These are phyloP conservation scores for barrel medic (Medicago truncatula) DNA, from an alignment of 306 rosid genomes.

Conservation along the genomic window MtrunA17r5.0-ANR NC_053043.1:38462001-38462500, in stretches of 20 bases:
- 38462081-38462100: conserved; percentile 87
- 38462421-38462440: background rate
- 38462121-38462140: conserved; percentile 85
- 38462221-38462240: conserved; percentile 37
- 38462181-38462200: conserved; percentile 75
- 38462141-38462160: conserved; percentile 75
- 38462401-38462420: background rate
- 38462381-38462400: conserved; percentile 13
- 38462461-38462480: conserved; percentile 7
- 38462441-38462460: conserved; percentile 12
- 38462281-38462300: conserved; percentile 1
- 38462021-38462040: conserved; percentile 98
- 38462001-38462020: conserved; percentile 96
- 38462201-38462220: conserved; percentile 64
- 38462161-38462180: conserved; percentile 71
- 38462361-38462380: background rate
- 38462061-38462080: conserved; percentile 91
- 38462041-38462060: conserved; percentile 93
- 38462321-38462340: background rate
- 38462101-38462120: conserved; percentile 87
- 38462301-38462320: background rate
- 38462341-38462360: background rate
- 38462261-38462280: background rate
- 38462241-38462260: background rate
- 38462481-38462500: conserved; percentile 21